A percentile compares a stretch with the other conserved stretches of the same genome.
Evolutionary conservation across 495 filamentous ascomycete genomes (phyloP).

Genomic region (Aspergillus nidulans): DNA sequence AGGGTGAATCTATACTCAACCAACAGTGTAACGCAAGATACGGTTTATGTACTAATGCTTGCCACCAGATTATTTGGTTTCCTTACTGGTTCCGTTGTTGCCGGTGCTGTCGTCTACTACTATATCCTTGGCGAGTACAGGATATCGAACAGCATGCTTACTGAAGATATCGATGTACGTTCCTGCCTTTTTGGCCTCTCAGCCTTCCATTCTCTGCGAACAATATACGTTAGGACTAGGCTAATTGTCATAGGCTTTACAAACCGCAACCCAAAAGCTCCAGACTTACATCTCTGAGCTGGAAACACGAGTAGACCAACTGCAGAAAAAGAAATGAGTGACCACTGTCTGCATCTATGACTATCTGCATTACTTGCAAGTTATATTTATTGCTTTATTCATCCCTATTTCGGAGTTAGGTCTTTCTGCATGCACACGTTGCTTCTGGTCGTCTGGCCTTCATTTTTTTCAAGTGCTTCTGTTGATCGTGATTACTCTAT

Average conservation of each 20-base stretch:
- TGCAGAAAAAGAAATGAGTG: slow-evolving; percentile 51
- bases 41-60: neutral
- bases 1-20: slow-evolving; percentile 54
- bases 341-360: neutral
- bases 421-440: slow-evolving; percentile 2
- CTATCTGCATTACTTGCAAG: neutral
- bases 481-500: neutral
- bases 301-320: slow-evolving; percentile 73
- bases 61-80: slow-evolving; percentile 78
- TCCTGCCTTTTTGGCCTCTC: slow-evolving; percentile 7
- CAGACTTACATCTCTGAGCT: slow-evolving; percentile 75
- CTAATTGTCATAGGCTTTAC: slow-evolving; percentile 61
- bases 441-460: no score
- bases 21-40: slow-evolving; percentile 25
- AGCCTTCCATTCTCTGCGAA: slow-evolving; percentile 3
- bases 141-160: slow-evolving; percentile 87
- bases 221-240: neutral
- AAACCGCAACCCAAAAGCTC: slow-evolving; percentile 79
- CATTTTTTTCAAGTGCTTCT: neutral
- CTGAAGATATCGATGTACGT: slow-evolving; percentile 93
- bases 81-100: slow-evolving; percentile 75
- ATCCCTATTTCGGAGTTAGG: neutral
- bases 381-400: neutral
- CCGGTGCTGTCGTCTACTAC: slow-evolving; percentile 79
- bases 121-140: slow-evolving; percentile 92